Base-by-base conservation (phyloP, 2,329 filamentous ascomycete genomes). In the Teratosphaeria zuluensis region DNA sequence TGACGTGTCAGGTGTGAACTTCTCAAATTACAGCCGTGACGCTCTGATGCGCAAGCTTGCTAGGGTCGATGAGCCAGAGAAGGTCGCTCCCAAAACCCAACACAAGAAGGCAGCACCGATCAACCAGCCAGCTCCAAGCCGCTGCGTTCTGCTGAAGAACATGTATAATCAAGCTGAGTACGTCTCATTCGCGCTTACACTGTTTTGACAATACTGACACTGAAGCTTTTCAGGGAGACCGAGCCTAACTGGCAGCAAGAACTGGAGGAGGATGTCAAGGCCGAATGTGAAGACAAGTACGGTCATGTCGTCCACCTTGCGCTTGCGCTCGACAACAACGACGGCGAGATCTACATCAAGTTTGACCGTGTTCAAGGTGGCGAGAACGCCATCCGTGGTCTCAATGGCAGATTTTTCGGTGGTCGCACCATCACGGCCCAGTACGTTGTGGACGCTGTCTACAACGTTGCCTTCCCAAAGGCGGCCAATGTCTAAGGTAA, bases 21-120 rank as follows among this genome's bases (percentile, higher is more conserved):
- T 97, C 87, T 96, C 91, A 83, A 96, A 96, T 76, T 96, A 95
- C 80, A 96, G 90, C 81, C 90, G 94, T 78, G 91, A 97, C 79
- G 90, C 92, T 72, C 86, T 99, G 77, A 99, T 99, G 94, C 86
- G 90, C 76, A 96, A 97, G 79, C 89, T 99, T 76, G 92, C 94
- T 73, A 87, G 94, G 81, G 92, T 89, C 78, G 92, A 97, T 77
- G 91, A 97, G 72, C 81, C 85, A 65, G 77, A 89, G 76, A 86
- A 88, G 74, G 80, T 88, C 60, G 78, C 86, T 64, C 64, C 65
- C 35, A 69, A 65, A 62, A 61, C 62, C n/a, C 55, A 59, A 48
- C 59, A 61, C 56, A 60, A 54, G 64, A 88, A 86, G 53, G 89
- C 92, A 51, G 58, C 59, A 11, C 89, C 90, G 53, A 84, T 94